A percentile compares a stretch with the other conserved stretches of the same genome.
These are phyloP conservation scores for Blastobotrys mokoenaii DNA, from an alignment of 805 yeast genomes.

Conservation along the genomic window DNA sequence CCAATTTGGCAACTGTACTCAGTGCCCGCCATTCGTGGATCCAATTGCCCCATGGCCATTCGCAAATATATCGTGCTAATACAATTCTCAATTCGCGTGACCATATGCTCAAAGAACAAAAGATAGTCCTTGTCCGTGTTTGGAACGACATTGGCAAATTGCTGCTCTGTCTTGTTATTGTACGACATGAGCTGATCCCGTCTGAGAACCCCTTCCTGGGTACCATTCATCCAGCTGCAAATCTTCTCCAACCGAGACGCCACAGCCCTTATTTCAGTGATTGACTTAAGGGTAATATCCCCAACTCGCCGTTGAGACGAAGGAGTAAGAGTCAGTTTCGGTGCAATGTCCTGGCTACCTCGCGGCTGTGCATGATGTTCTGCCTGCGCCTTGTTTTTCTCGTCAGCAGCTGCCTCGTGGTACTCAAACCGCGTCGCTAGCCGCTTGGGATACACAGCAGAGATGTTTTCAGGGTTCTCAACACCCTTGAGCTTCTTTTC, in stretches of 20 bases:
- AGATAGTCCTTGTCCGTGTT: conserved; percentile 20
- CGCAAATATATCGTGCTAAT: conserved; percentile 23
- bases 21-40: no score
- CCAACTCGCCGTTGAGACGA: conserved; percentile 11
- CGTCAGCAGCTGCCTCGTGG: conserved; percentile 12
- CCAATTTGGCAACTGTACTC: no score
- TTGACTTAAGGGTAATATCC: conserved; percentile 11
- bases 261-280: conserved; percentile 12
- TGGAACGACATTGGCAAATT: conserved; percentile 13
- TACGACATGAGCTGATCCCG: conserved; percentile 5
- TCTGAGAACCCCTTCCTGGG: conserved; percentile 3
- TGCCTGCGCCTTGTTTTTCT: conserved; percentile 1
- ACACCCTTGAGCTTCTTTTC: conserved; percentile 87
- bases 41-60: conserved; percentile 5
- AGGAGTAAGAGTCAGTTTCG: conserved; percentile 1
- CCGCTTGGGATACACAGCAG: conserved; percentile 61
- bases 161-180: conserved; percentile 12
- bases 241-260: conserved; percentile 20
- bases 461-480: conserved; percentile 84
- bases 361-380: not conserved
- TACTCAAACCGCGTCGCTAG: conserved; percentile 10
- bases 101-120: conserved; percentile 22
- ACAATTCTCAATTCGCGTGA: conserved; percentile 28
- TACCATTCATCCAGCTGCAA: conserved; percentile 16
- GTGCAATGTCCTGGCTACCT: not conserved